Base-by-base conservation (phyloP, 2,329 filamentous ascomycete genomes). In the Calonectria multiphialidica region DNA sequence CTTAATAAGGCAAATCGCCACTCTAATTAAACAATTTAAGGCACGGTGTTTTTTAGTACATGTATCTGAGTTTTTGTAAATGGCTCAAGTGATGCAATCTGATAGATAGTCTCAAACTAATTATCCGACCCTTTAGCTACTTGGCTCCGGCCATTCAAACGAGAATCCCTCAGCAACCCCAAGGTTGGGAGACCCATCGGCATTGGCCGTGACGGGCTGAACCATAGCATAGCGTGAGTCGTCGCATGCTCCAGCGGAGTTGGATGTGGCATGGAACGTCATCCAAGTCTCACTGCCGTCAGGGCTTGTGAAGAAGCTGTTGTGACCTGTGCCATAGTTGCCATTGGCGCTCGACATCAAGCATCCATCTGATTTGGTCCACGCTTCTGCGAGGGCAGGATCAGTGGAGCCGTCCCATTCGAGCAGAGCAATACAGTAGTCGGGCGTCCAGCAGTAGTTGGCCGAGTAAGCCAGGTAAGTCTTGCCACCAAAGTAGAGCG, bases 301-400 rank as follows among this genome's bases (percentile, higher is more conserved):
- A 0, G 89, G 89, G 73, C 88, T 90, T 33, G 80, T 82, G 81
- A 92, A 91, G 84, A 91, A 91, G 3, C 87, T 88, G 75, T 90
- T 90, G 72, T 90, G 88, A 0, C 88, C 89, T 0, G 89, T 88
- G 16, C 89, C 89, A 62, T 88, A 90, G 77, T 90, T 89, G 3
- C 88, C 88, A 71, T 90, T 90, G 2, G 86, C 88, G 53, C 84
- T 87, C 23, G 83, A 86, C 44, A 91, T 86, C 2, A 88, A 83
- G 10, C 87, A 89, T 0, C 88, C 88, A 18, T 80, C 77, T 3
- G 82, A 85, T 83, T 91, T 91, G 4, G 79, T 84, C 90, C 89
- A 91, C 13, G 85, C 87, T 0, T 77, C 77, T 0, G 81, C 75
- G 18, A 79, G 75, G 16, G 84, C 80, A 0, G 89, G 90, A 72